Conservation (phyloP, 2,329 filamentous ascomycete genomes). For the Sordariomycetes sp. region DNA sequence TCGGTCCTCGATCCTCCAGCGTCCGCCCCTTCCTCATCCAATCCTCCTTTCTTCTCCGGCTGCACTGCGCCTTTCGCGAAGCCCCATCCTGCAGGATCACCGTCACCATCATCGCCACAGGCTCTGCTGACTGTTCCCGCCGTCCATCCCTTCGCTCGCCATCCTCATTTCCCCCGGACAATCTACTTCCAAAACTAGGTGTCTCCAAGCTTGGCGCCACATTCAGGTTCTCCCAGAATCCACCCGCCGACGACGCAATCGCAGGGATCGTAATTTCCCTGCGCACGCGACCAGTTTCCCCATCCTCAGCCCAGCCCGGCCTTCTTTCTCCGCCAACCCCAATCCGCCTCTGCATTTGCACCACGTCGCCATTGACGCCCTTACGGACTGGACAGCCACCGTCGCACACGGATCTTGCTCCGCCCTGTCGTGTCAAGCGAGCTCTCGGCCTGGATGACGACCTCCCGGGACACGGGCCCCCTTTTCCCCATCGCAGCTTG, state of each 20-base stretch:
- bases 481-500: background rate
- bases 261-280: background rate
- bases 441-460: background rate
- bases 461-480: background rate
- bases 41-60: too few relatives aligned
- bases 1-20: too few relatives aligned
- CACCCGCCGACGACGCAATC: background rate
- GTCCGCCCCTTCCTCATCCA: too few relatives aligned
- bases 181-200: background rate
- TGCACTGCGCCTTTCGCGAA: too few relatives aligned
- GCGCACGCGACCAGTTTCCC: background rate
- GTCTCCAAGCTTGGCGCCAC: background rate
- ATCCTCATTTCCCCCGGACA: background rate
- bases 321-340: background rate
- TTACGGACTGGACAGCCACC: background rate
- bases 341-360: background rate
- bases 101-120: too few relatives aligned
- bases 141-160: too few relatives aligned
- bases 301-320: too few relatives aligned
- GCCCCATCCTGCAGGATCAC: too few relatives aligned
- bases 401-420: background rate
- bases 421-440: background rate
- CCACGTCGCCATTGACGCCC: background rate
- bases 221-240: background rate
- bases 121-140: too few relatives aligned